A percentile compares a stretch with the other conserved stretches of the same genome.
Evolutionary conservation across 257 asterid species (phyloP).

Genomic region (Przewalskia tangutica): DNA sequence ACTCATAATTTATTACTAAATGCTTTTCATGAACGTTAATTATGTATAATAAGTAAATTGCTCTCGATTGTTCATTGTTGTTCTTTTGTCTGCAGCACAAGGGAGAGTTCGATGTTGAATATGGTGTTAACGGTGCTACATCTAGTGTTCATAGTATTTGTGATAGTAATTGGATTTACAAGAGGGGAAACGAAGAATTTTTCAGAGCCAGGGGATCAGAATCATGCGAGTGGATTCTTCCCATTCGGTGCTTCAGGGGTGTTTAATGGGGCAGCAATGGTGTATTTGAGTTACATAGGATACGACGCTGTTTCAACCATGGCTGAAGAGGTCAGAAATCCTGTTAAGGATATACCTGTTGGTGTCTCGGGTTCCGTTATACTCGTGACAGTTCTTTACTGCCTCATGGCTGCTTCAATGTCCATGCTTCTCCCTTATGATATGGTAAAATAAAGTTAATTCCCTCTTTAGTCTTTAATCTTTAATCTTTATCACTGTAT

Average conservation of each 20-base stretch:
- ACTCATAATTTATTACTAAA: not conserved
- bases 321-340: constrained; percentile 86
- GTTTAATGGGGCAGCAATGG: constrained; percentile 84
- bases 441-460: constrained; percentile 31
- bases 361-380: constrained; percentile 90
- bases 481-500: not conserved
- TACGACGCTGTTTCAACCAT: constrained; percentile 95
- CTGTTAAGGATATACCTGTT: constrained; percentile 71
- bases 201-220: constrained; percentile 39
- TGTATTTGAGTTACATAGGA: constrained; percentile 85
- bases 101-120: constrained; percentile 80
- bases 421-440: constrained; percentile 87
- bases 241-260: constrained; percentile 82
- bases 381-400: constrained; percentile 71
- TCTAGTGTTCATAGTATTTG: constrained; percentile 58
- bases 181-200: constrained; percentile 62
- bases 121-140: constrained; percentile 66
- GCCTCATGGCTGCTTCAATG: constrained; percentile 88
- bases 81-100: constrained; percentile 39
- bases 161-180: constrained; percentile 69
- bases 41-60: no score
- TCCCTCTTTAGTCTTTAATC: no score
- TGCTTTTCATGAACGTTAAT: no score
- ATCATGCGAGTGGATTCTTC: constrained; percentile 51
- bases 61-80: not conserved